Evolutionary conservation across 2,329 filamentous ascomycete genomes (phyloP), one percentile per base, ranked within the genome.

Genomic region (Chaetomium sp.): DNA sequence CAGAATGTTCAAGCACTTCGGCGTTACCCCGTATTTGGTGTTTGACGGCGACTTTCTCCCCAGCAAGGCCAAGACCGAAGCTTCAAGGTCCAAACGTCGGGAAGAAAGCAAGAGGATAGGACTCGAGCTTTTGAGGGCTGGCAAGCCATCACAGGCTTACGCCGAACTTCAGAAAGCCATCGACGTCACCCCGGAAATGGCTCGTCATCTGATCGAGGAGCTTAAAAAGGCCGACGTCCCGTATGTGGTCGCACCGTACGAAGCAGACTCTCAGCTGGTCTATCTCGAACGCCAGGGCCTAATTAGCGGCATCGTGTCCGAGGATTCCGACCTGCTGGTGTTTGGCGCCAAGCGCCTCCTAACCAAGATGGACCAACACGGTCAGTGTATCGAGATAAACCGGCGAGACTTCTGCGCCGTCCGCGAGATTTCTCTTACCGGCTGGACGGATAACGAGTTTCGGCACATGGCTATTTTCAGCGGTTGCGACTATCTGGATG

Each of bases 161-260:
- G 82, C 88, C 54, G 93, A 98, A 76, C 85, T 98, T 63, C 94
- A 98, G 74, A 99, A 98, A 76, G 91, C 93, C 54, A 90, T 98
- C 66, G 95, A 99, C 76, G 88, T 99, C 45, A 98, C 95, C 1
- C 94, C 96, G 2, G 89, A 95, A 72, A 99, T 99, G 96, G 95
- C 95, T 8, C 87, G 91, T 7, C 85, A 91, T 70, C 80, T 98
- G 60, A 99, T 99, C 65, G 93, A 97, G 70, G 92, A 96, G 75
- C 82, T 98, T 72, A 97, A 96, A 78, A 86, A 87, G 72, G 81
- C 89, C 72, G 84, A 87, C 47, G 84, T 99, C 19, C 85, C 92
- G 64, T 98, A 97, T 74, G 83, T 99, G 62, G 96, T 99, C 21
- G 95, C 95, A 0, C 95, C 95, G 0, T 99, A 97, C 78, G 95